phyloP scores from a whole-genome alignment of 768 basidiomycete species.

The Boletus tomentosulus region DNA sequence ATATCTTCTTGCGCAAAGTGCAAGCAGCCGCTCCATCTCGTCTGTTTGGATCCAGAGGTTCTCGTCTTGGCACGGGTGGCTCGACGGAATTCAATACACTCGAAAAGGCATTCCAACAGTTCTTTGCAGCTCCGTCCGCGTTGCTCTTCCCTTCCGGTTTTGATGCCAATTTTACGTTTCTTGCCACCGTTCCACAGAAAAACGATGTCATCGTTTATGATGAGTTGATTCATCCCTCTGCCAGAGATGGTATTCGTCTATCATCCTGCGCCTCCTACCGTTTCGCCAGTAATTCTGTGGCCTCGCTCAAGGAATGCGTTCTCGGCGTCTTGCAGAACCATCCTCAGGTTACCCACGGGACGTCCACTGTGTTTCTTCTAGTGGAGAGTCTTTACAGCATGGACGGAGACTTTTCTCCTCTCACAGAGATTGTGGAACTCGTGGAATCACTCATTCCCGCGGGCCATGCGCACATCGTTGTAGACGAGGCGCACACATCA shows the following conservation, averaged over 20 bases:
- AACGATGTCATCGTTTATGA: constrained; percentile 50
- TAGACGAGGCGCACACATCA: constrained; percentile 58
- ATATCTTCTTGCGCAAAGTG: constrained; percentile 30
- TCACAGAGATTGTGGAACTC: constrained; percentile 38
- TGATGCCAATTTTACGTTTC: constrained; percentile 50
- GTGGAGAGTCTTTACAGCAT: constrained; percentile 58
- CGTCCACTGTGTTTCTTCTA: constrained; percentile 41
- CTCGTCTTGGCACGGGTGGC: constrained; percentile 45
- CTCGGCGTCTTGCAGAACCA: constrained; percentile 20
- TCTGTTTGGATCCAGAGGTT: constrained; percentile 47
- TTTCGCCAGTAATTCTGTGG: constrained; percentile 47
- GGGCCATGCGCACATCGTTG: constrained; percentile 40
- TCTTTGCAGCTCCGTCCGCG: constrained; percentile 34
- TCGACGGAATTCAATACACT: constrained; percentile 11
- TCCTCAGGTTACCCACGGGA: constrained; percentile 21
- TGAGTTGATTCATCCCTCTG: constrained; percentile 49
- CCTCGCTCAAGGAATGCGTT: constrained; percentile 30
- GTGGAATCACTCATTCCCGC: constrained; percentile 36
- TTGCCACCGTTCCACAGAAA: constrained; percentile 40
- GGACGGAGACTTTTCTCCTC: constrained; percentile 54
- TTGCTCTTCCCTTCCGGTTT: constrained; percentile 52
- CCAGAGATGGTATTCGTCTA: constrained; percentile 47
- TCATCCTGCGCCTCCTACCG: constrained; percentile 27
- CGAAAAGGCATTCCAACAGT: constrained; percentile 7
- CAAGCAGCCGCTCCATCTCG: constrained; percentile 14